These are phyloP conservation scores for Kwoniella newhampshirensis DNA, from an alignment of 768 basidiomycete genomes.

Conservation along the genomic window DNA sequence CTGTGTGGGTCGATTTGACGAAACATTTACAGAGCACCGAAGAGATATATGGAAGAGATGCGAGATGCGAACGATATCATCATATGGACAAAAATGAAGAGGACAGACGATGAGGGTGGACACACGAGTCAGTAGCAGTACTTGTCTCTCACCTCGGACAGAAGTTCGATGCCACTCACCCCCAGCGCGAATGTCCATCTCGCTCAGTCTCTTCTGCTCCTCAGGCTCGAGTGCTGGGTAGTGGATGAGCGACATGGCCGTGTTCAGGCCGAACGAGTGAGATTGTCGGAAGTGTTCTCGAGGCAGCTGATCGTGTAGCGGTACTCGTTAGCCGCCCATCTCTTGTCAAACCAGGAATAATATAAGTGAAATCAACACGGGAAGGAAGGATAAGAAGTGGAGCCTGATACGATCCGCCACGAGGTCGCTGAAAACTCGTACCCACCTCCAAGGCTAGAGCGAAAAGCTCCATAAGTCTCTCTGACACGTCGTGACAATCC, in stretches of 20 bases:
- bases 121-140: too few relatives aligned
- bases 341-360: too few relatives aligned
- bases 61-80: too few relatives aligned
- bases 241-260: slow-evolving; percentile 23
- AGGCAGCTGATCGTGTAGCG: slow-evolving; percentile 15
- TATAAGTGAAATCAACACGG: too few relatives aligned
- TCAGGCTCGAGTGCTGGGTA: slow-evolving; percentile 12
- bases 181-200: slow-evolving; percentile 23
- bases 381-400: too few relatives aligned
- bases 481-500: slow-evolving; percentile 21
- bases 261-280: slow-evolving; percentile 25
- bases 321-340: too few relatives aligned
- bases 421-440: neutral
- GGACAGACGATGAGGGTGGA: too few relatives aligned
- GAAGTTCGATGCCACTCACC: slow-evolving; percentile 7
- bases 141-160: too few relatives aligned
- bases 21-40: too few relatives aligned
- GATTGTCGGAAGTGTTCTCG: slow-evolving; percentile 20
- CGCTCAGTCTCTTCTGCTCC: slow-evolving; percentile 1
- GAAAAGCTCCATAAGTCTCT: slow-evolving; percentile 21
- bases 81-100: too few relatives aligned
- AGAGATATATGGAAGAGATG: too few relatives aligned
- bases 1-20: neutral
- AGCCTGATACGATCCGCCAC: neutral
- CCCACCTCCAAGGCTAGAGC: slow-evolving; percentile 26